Evolutionary conservation across 176 grass and related monocot genomes (phyloP).

Genomic region (Poa annua): DNA sequence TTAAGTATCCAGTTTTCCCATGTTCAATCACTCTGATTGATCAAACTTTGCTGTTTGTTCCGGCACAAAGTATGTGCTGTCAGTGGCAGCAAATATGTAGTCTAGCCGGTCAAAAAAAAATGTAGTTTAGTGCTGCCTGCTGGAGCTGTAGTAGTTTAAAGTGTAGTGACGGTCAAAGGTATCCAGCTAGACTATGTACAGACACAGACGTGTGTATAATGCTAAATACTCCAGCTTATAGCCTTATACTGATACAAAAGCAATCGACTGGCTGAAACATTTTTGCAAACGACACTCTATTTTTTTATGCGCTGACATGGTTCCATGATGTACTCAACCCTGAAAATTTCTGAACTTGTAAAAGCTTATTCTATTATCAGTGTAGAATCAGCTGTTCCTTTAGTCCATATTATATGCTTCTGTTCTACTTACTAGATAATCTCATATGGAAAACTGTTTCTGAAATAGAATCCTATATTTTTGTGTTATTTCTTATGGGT

Average conservation of each 20-base stretch:
- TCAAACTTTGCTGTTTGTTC: constrained; percentile 1
- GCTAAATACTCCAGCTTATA: neutral
- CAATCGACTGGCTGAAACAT: neutral
- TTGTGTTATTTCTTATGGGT: neutral
- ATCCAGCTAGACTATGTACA: neutral
- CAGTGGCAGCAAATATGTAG: neutral
- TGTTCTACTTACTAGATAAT: neutral
- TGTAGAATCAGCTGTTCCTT: constrained; percentile 8
- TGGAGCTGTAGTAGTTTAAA: constrained; percentile 25
- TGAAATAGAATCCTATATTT: neutral
- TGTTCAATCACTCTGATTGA: neutral
- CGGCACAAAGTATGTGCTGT: neutral
- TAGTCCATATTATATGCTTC: neutral
- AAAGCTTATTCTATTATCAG: neutral
- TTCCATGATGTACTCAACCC: neutral
- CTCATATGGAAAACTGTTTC: neutral
- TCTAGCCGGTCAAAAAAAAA: too few species aligned
- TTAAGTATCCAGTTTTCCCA: constrained; percentile 4
- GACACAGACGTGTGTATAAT: neutral
- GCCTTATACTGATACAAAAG: neutral
- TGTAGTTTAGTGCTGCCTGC: too few species aligned
- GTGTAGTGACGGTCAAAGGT: neutral
- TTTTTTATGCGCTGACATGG: neutral
- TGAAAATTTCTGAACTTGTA: neutral
- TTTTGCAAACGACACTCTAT: neutral